Conservation (phyloP, 768 basidiomycete genomes). For the Boletus sp. region DNA sequence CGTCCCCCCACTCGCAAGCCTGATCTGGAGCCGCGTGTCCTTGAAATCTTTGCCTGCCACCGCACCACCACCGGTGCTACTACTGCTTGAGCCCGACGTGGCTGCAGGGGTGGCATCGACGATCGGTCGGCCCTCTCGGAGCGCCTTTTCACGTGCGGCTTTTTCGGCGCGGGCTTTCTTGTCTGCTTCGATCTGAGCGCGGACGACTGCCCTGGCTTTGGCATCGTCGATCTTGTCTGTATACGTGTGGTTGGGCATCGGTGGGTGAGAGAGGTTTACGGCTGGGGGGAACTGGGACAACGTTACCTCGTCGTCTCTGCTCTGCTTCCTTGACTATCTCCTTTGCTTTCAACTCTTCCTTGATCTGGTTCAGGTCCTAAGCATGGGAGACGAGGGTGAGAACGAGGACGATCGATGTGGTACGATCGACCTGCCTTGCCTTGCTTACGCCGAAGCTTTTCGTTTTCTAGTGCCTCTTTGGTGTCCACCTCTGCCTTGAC, state of each 20-base stretch:
- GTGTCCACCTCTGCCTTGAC: slow-evolving; percentile 69
- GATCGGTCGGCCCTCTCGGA: slow-evolving; percentile 71
- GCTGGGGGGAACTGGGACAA: not conserved
- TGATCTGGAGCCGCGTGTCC: slow-evolving; percentile 87
- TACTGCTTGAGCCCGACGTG: slow-evolving; percentile 27
- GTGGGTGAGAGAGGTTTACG: not conserved
- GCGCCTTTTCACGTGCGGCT: slow-evolving; percentile 84
- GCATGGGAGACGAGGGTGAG: slow-evolving; percentile 1
- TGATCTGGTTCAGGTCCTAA: slow-evolving; percentile 67
- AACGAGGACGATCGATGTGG: not conserved
- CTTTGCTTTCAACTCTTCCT: slow-evolving; percentile 74
- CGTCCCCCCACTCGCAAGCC: slow-evolving; percentile 71
- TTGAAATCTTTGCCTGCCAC: slow-evolving; percentile 72
- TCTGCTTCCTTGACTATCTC: slow-evolving; percentile 83
- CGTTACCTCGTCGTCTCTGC: slow-evolving; percentile 68
- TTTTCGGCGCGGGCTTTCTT: slow-evolving; percentile 87
- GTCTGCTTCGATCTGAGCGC: slow-evolving; percentile 93
- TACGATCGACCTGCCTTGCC: slow-evolving; percentile 53
- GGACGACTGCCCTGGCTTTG: slow-evolving; percentile 80
- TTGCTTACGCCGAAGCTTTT: slow-evolving; percentile 78
- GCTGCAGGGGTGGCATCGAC: slow-evolving; percentile 35
- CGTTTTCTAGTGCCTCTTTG: slow-evolving; percentile 69
- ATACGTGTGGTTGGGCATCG: not conserved
- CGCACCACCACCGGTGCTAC: slow-evolving; percentile 27
- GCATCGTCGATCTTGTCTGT: slow-evolving; percentile 89